These are phyloP conservation scores for Microcyclospora pomicola DNA, from an alignment of 2,329 filamentous ascomycete species.

Conservation along the genomic window DNA sequence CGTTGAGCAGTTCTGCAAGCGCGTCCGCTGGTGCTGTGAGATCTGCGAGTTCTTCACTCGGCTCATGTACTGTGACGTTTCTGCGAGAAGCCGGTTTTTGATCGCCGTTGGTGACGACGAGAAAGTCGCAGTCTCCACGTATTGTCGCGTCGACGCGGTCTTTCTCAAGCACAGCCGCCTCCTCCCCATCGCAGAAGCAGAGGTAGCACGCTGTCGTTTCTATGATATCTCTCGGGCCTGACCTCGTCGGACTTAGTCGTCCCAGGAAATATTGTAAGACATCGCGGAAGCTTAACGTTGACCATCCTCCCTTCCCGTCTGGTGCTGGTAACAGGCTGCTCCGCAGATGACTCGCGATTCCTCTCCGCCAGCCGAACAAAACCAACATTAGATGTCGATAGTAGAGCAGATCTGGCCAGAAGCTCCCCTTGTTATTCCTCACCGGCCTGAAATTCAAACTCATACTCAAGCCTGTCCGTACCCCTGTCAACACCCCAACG, in stretches of 20 bases:
- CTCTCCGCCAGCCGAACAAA: conserved; percentile 39
- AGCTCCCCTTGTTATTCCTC: conserved; percentile 28
- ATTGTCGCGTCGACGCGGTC: conserved; percentile 35
- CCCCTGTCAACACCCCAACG: conserved; percentile 38
- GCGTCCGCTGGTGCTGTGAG: conserved; percentile 5
- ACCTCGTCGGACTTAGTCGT: not conserved
- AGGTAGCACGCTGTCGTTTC: conserved; percentile 44
- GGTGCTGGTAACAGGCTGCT: conserved; percentile 24
- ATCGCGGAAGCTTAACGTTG: conserved; percentile 10
- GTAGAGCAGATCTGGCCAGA: conserved; percentile 26
- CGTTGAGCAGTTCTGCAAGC: conserved; percentile 19
- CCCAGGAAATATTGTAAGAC: conserved; percentile 22
- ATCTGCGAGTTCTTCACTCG: conserved; percentile 9
- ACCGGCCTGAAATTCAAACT: conserved; percentile 39
- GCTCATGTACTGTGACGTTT: conserved; percentile 6
- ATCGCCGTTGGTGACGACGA: conserved; percentile 46
- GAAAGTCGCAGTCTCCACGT: conserved; percentile 36
- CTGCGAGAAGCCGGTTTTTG: conserved; percentile 5
- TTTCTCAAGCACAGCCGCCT: conserved; percentile 41
- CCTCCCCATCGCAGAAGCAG: conserved; percentile 37
- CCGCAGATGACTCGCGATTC: conserved; percentile 40
- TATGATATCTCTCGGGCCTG: conserved; percentile 10
- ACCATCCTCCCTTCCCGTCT: conserved; percentile 1
- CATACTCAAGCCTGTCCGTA: conserved; percentile 33
- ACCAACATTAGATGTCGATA: conserved; percentile 39